These are phyloP conservation scores for Paramicrosporidium saccamoebae DNA, from an alignment of 371 early-diverging fungal species.

Conservation along the genomic window DNA sequence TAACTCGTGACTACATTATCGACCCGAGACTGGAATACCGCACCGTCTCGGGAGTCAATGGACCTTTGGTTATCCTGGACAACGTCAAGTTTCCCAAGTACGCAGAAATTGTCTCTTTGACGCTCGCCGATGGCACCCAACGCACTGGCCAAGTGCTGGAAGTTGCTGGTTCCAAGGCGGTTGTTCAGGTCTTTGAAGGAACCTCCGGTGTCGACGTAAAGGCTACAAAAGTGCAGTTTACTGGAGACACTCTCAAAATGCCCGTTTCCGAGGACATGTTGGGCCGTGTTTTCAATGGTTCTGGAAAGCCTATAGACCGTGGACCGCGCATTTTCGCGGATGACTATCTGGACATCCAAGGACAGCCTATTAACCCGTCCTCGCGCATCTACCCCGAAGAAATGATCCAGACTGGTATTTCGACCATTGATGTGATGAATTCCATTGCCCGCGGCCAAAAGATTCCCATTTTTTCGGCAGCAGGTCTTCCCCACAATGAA, in stretches of 20 bases:
- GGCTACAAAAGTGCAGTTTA: constrained; percentile 84
- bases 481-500: constrained; percentile 99
- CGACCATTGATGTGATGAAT: constrained; percentile 99
- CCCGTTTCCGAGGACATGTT: constrained; percentile 98
- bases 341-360: constrained; percentile 92
- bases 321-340: constrained; percentile 98
- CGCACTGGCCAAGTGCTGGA: constrained; percentile 97
- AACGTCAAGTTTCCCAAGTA: constrained; percentile 94
- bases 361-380: constrained; percentile 97
- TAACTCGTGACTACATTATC: constrained; percentile 47
- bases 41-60: constrained; percentile 96
- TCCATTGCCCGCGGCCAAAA: constrained; percentile 99
- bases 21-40: constrained; percentile 92
- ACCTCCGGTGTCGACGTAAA: constrained; percentile 95
- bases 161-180: constrained; percentile 87
- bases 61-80: constrained; percentile 96
- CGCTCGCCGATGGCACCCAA: constrained; percentile 81
- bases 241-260: constrained; percentile 89
- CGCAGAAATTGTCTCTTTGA: constrained; percentile 91
- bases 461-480: constrained; percentile 99
- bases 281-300: constrained; percentile 98
- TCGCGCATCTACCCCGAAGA: constrained; percentile 98
- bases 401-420: constrained; percentile 99
- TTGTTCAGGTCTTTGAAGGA: constrained; percentile 99
- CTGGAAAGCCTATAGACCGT: constrained; percentile 94